Conservation (phyloP, 371 early-diverging fungal species). For the Chytridiales sp. region DNA sequence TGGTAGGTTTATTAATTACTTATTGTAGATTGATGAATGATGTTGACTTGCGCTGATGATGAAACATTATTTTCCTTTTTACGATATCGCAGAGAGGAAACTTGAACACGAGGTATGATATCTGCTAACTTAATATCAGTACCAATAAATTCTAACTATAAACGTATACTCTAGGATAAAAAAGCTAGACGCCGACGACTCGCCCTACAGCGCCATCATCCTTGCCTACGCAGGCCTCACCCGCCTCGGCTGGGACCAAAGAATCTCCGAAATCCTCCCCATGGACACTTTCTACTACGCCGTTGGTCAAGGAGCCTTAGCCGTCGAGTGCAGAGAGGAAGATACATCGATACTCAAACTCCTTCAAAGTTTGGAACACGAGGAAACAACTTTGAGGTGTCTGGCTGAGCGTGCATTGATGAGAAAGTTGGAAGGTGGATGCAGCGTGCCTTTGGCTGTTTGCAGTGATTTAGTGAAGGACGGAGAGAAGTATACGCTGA, state of each 20-base stretch:
- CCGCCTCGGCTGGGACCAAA: slow-evolving; percentile 61
- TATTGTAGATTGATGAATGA: neutral
- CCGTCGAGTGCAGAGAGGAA: slow-evolving; percentile 75
- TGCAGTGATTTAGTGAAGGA: slow-evolving; percentile 43
- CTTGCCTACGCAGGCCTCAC: slow-evolving; percentile 88
- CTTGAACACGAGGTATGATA: slow-evolving; percentile 76
- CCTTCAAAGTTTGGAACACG: slow-evolving; percentile 64
- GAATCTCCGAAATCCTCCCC: slow-evolving; percentile 73
- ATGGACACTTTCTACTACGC: slow-evolving; percentile 74
- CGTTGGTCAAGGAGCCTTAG: slow-evolving; percentile 94
- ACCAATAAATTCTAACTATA: neutral
- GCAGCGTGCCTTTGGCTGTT: slow-evolving; percentile 95
- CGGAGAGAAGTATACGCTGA: neutral
- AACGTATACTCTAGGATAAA: slow-evolving; percentile 42
- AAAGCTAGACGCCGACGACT: slow-evolving; percentile 80
- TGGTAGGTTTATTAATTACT: slow-evolving; percentile 58
- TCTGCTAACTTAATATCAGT: neutral
- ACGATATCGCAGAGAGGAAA: slow-evolving; percentile 59
- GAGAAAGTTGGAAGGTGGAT: slow-evolving; percentile 92
- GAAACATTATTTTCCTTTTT: slow-evolving; percentile 1
- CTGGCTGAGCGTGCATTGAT: slow-evolving; percentile 86
- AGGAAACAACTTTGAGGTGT: slow-evolving; percentile 66
- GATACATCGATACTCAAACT: slow-evolving; percentile 57
- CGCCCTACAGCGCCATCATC: slow-evolving; percentile 75
- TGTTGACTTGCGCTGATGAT: neutral